These are phyloP conservation scores for Globisporangium emineosum DNA, from an alignment of 352 stramenopile species.

Conservation along the genomic window DNA sequence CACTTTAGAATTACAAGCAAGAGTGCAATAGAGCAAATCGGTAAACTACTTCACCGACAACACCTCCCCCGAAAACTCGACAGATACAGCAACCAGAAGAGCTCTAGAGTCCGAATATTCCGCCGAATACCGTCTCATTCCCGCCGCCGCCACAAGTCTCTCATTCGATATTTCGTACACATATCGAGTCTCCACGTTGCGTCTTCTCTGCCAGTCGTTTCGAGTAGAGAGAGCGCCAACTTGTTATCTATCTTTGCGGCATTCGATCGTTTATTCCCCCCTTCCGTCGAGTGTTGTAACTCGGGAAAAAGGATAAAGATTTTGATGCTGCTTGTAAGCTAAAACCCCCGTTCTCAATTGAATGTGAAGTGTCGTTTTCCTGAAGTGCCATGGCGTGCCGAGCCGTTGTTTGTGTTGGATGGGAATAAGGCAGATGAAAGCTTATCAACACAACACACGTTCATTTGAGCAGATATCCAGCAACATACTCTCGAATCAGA, in stretches of 20 bases:
- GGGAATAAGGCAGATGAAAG: too few relatives aligned
- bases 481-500: too few relatives aligned
- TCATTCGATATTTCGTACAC: neutral
- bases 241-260: slow-evolving; percentile 11
- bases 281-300: neutral
- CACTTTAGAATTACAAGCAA: too few relatives aligned
- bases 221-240: neutral
- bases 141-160: neutral
- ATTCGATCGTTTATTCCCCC: neutral
- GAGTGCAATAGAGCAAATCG: too few relatives aligned
- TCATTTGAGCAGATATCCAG: too few relatives aligned
- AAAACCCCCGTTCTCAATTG: neutral
- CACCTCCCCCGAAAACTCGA: too few relatives aligned
- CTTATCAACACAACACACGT: too few relatives aligned
- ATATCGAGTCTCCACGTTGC: neutral
- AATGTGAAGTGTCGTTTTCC: neutral
- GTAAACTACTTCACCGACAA: too few relatives aligned
- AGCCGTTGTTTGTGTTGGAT: neutral
- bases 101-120: too few relatives aligned
- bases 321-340: slow-evolving; percentile 6
- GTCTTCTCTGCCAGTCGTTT: neutral
- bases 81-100: too few relatives aligned
- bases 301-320: neutral
- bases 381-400: neutral
- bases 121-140: too few relatives aligned